Evolutionary conservation across 805 yeast species (phyloP), one percentile per base, ranked within the genome.

Genomic region (Barnettozyma sucrosica): DNA sequence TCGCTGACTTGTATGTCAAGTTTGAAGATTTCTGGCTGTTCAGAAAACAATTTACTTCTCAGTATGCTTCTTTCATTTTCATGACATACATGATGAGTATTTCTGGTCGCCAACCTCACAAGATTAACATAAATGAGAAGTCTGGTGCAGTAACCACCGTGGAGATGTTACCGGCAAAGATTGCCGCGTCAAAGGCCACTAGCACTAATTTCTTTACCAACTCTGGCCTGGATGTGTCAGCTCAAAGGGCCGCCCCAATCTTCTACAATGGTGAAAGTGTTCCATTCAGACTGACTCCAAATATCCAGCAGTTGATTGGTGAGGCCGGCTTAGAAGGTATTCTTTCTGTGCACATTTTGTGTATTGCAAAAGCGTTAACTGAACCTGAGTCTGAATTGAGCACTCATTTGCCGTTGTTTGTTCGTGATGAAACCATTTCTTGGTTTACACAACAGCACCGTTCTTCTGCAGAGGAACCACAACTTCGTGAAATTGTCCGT

Each of bases 21-120:
- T 95, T 84, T 63, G 97, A 86, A 65, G 97, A 92, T 59, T 93
- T 92, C 73, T 93, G 99, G 99, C 68, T 92, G 45, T 93, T 95
- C 81, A 79, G 98, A 53, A 89, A 89, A 59, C 97, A 90, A 61
- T 95, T 93, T 62, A 81, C 97, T 5, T 83, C 95, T 24, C 96
- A 90, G 66, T 93, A 92, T 67, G 97, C 97, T 5, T 82, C 96
- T 0, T 85, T 93, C 57, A 81, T 89, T 39, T 92, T 92, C 66
- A 82, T 90, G 75, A 87, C 98, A 0, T 89, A 88, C 61, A 85
- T 92, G 89, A 80, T 93, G 86, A 83, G 95, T 67, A 87, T 93
- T 58, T 89, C 89, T 63, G 81, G 85, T 42, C 80, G 99, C 59
- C 92, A 88, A 54, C 98, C 99, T 4, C 95, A 87, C 64, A 95